Conservation (phyloP, 169 alveolate species). For the Cryptosporidium andersoni region DNA sequence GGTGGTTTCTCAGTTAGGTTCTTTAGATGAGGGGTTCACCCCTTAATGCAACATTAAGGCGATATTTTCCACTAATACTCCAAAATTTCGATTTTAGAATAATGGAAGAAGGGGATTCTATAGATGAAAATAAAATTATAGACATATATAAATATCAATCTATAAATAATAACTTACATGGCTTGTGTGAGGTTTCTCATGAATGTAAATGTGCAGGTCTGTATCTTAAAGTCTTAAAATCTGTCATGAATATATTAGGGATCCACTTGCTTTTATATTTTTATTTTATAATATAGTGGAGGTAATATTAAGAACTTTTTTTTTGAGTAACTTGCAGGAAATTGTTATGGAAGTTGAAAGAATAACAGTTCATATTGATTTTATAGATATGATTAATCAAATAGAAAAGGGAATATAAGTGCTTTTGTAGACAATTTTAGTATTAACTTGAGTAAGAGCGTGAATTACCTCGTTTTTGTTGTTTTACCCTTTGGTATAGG, state of each 20-base stretch:
- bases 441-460: slow-evolving; percentile 8
- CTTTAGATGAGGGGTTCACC: too few species aligned
- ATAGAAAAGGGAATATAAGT: slow-evolving; percentile 40
- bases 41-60: too few species aligned
- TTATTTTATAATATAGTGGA: slow-evolving; percentile 58
- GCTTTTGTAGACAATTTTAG: slow-evolving; percentile 18
- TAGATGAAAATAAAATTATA: too few species aligned
- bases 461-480: slow-evolving; percentile 19
- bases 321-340: slow-evolving; percentile 25
- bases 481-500: slow-evolving; percentile 66
- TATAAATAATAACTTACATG: too few species aligned
- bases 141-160: too few species aligned
- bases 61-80: too few species aligned
- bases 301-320: slow-evolving; percentile 46
- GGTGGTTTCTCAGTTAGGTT: not conserved
- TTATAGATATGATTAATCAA: slow-evolving; percentile 52
- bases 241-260: slow-evolving; percentile 46
- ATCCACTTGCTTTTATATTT: slow-evolving; percentile 53
- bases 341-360: slow-evolving; percentile 58
- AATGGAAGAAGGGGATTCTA: too few species aligned
- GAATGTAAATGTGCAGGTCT: too few species aligned
- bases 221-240: not conserved
- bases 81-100: too few species aligned
- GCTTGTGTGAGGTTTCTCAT: too few species aligned
- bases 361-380: slow-evolving; percentile 27